Percentiles rank a stretch among this genome's conserved stretches.
Evolutionary conservation across 2,329 filamentous ascomycete species (phyloP).

Genomic region (Pseudocercospora musae): DNA sequence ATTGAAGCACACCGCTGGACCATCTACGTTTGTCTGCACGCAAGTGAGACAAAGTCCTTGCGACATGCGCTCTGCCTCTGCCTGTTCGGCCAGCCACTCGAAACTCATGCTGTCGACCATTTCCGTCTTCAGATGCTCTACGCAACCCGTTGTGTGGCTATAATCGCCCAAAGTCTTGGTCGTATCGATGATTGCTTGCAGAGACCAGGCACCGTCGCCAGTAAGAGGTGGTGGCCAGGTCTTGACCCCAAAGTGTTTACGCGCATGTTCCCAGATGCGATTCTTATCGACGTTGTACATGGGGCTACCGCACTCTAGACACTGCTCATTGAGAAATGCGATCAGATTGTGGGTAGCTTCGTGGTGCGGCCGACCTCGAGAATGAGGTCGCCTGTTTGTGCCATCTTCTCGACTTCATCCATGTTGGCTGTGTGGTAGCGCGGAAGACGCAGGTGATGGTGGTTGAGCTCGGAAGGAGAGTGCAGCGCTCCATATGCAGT

Average conservation of each 20-base stretch:
- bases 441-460: too few species aligned
- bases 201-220: not conserved
- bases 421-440: too few species aligned
- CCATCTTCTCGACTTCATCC: not conserved
- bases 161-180: not conserved
- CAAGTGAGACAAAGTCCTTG: not conserved
- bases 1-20: not conserved
- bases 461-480: too few species aligned
- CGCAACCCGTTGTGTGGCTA: not conserved
- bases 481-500: too few species aligned
- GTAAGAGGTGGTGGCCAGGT: not conserved
- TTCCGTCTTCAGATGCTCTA: too few species aligned
- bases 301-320: not conserved
- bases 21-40: not conserved
- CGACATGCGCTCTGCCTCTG: not conserved
- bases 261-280: not conserved
- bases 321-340: not conserved
- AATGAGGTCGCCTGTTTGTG: not conserved
- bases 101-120: not conserved
- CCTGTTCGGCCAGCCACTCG: not conserved
- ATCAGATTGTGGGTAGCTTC: not conserved
- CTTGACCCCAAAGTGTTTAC: not conserved
- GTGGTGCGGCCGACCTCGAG: not conserved
- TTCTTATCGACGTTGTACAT: not conserved
- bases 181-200: not conserved